A percentile compares a stretch with the other conserved stretches of the same genome.
These are phyloP conservation scores for Apiospora saccharicola DNA, from an alignment of 2,329 filamentous ascomycete species.

Conservation along the genomic window DNA sequence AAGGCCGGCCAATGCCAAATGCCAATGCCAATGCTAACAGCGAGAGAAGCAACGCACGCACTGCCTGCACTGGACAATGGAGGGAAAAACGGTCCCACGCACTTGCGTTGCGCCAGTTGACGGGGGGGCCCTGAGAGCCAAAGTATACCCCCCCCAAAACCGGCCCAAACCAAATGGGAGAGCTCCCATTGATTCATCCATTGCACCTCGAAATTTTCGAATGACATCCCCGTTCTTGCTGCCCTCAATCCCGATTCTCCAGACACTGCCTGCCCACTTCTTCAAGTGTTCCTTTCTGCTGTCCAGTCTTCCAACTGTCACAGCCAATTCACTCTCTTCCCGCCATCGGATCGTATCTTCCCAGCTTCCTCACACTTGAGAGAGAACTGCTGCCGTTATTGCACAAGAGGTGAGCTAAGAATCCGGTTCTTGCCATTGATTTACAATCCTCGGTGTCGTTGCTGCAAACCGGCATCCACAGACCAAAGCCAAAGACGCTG, in stretches of 20 bases:
- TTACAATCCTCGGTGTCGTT: not conserved
- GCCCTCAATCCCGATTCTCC: constrained; percentile 15
- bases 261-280: constrained; percentile 14
- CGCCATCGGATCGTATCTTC: constrained; percentile 18
- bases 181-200: constrained; percentile 19
- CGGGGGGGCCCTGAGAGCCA: constrained; percentile 19
- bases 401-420: constrained; percentile 8
- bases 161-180: constrained; percentile 8
- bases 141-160: constrained; percentile 19
- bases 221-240: constrained; percentile 23
- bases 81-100: constrained; percentile 16
- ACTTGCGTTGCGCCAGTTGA: constrained; percentile 11
- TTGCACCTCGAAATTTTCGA: constrained; percentile 25
- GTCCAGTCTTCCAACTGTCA: constrained; percentile 17
- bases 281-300: constrained; percentile 18
- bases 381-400: constrained; percentile 2
- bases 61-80: not conserved
- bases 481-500: not conserved
- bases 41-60: constrained; percentile 13
- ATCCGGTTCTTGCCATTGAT: not conserved
- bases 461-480: constrained; percentile 12
- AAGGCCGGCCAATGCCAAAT: constrained; percentile 15
- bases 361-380: constrained; percentile 17
- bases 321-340: constrained; percentile 19
- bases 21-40: constrained; percentile 5